Conservation (phyloP, 192 early-diverging fungal genomes). For the Coemansia umbellata region DNA sequence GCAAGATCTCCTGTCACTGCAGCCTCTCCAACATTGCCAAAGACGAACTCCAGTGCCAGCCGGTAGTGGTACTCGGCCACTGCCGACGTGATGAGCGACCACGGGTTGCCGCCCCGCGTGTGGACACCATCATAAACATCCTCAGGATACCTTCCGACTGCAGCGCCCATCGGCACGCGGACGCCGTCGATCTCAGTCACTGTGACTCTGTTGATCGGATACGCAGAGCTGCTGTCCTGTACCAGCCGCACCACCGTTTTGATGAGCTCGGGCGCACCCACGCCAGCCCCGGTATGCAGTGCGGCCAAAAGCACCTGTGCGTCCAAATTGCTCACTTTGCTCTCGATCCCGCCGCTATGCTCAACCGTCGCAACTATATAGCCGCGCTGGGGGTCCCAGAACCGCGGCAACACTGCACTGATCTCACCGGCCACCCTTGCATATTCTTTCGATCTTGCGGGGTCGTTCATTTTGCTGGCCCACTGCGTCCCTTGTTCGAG, state of each 20-base stretch:
- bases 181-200: constrained; percentile 10
- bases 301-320: constrained; percentile 58
- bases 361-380: constrained; percentile 46
- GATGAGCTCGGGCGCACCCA: constrained; percentile 10
- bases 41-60: constrained; percentile 35
- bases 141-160: constrained; percentile 71
- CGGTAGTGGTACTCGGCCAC: constrained; percentile 64
- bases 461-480: constrained; percentile 40
- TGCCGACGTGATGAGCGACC: constrained; percentile 62
- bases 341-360: constrained; percentile 33
- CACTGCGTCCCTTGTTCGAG: constrained; percentile 56
- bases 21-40: constrained; percentile 12
- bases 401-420: constrained; percentile 20
- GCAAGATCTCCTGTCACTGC: constrained; percentile 36
- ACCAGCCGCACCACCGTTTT: constrained; percentile 18
- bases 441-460: constrained; percentile 9
- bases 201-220: constrained; percentile 20
- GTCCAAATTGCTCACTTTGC: constrained; percentile 58
- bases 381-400: constrained; percentile 42
- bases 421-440: constrained; percentile 28
- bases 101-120: constrained; percentile 66
- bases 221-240: constrained; percentile 15
- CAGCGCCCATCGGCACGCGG: constrained; percentile 42
- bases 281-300: constrained; percentile 29
- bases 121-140: constrained; percentile 72